Base-by-base conservation (phyloP, 176 grass and related monocot genomes). In the Rhipidocladum racemiflorum region DNA sequence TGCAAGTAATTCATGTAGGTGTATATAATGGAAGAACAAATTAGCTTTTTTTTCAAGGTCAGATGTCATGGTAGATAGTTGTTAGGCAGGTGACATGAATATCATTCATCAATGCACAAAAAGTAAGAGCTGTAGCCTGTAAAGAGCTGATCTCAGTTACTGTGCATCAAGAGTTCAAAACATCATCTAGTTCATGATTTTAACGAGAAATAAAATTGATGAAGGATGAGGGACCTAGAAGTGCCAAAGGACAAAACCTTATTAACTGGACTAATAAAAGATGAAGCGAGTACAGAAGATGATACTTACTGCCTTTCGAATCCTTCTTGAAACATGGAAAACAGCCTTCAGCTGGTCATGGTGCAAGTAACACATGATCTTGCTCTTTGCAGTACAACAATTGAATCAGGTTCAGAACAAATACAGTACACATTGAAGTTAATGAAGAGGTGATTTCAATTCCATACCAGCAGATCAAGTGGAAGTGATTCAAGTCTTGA, bases 401-500 rank as follows among this genome's bases (percentile, higher is more conserved):
- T 29, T 30, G 10, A 28, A 62, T 77, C 71, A 85, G 62, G 35
- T 76, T 70, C 18, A 85, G 35, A 36, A 85, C 9, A 77, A 50
- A 87, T 66, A 83, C 43, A 75, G 53, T 68, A 32, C 20, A 61
- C 35, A 88, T 0, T 68, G 57, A 72, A 72, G 39, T 66, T 63
- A 61, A 63, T 7, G 73, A 46, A 59, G 78, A 79, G 20, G 49
- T 49, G 4, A 24, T 49, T 85, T 68, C 60, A 35, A 30, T 83
- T 55, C 36, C 80, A 71, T 81, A 98, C 95, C 92, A 98, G 72
- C 34, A 98, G 78, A 81, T 98, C 90, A 84, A 93, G 69, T 57
- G 95, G 92, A 83, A 97, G 92, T 68, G 90, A 86, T 91, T 94
- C 95, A 75, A 97, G 90, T 42, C 84, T 86, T 57, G 95, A 97